A percentile compares a stretch with the other conserved stretches of the same genome.
phyloP scores from a whole-genome alignment of 176 grass and related monocot species.

The Phyllostachys edulis region DNA sequence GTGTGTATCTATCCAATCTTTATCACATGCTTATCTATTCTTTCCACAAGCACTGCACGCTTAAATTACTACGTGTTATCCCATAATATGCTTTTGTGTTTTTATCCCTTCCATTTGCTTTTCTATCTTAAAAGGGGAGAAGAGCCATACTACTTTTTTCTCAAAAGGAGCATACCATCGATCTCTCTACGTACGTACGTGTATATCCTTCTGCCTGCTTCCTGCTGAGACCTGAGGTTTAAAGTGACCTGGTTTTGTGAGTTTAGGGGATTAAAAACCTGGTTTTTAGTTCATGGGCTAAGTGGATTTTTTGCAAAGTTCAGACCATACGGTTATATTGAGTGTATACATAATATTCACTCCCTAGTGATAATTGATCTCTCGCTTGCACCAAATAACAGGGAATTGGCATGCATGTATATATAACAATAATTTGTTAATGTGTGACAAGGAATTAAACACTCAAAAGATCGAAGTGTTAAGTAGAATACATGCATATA shows the following conservation, averaged over 20 bases:
- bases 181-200: slow-evolving; percentile 11
- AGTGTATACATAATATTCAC: too few relatives aligned
- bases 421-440: neutral
- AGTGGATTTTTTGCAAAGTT: too few relatives aligned
- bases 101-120: slow-evolving; percentile 11
- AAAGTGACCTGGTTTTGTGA: too few relatives aligned
- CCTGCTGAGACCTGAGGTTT: too few relatives aligned
- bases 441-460: neutral
- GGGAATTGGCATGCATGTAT: neutral
- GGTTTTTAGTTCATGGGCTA: too few relatives aligned
- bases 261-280: too few relatives aligned
- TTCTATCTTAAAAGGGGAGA: slow-evolving; percentile 42
- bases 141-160: slow-evolving; percentile 33
- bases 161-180: slow-evolving; percentile 33
- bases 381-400: neutral
- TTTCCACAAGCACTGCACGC: slow-evolving; percentile 28
- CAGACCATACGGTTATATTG: too few relatives aligned
- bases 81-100: slow-evolving; percentile 41
- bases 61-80: slow-evolving; percentile 35
- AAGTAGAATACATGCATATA: too few relatives aligned
- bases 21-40: slow-evolving; percentile 55
- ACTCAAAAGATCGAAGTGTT: too few relatives aligned
- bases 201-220: neutral
- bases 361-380: too few relatives aligned
- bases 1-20: slow-evolving; percentile 8